A percentile compares a stretch with the other conserved stretches of the same genome.
These are phyloP conservation scores for Cryptosporidium tyzzeri DNA, from an alignment of 169 alveolate species.

Conservation along the genomic window DNA sequence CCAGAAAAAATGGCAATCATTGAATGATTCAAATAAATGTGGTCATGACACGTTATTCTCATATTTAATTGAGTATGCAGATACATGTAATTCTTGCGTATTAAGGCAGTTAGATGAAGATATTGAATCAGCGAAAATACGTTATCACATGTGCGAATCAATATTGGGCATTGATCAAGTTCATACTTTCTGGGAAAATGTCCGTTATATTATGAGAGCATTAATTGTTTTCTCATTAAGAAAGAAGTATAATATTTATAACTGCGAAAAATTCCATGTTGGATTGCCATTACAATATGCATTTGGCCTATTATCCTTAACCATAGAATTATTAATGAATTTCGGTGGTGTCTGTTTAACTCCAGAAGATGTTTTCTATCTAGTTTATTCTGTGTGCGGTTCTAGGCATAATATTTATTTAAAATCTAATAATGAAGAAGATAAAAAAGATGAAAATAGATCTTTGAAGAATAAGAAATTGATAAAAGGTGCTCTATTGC, in stretches of 20 bases:
- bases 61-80: slow-evolving; percentile 74
- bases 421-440: slow-evolving; percentile 3
- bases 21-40: slow-evolving; percentile 66
- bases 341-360: slow-evolving; percentile 70
- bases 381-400: slow-evolving; percentile 65
- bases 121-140: slow-evolving; percentile 65
- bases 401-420: slow-evolving; percentile 48
- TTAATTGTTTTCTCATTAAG: slow-evolving; percentile 61
- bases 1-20: slow-evolving; percentile 62
- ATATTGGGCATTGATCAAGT: slow-evolving; percentile 72
- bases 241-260: slow-evolving; percentile 56
- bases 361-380: slow-evolving; percentile 65
- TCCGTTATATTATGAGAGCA: slow-evolving; percentile 66
- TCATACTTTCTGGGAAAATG: slow-evolving; percentile 72
- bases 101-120: slow-evolving; percentile 68
- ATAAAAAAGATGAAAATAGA: slow-evolving; percentile 1
- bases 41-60: slow-evolving; percentile 73
- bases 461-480: slow-evolving; percentile 19
- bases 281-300: slow-evolving; percentile 74
- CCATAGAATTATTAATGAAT: slow-evolving; percentile 64
- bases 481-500: slow-evolving; percentile 61
- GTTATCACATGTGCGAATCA: slow-evolving; percentile 70
- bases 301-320: slow-evolving; percentile 59
- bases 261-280: slow-evolving; percentile 74
- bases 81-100: slow-evolving; percentile 74